Evolutionary conservation across 768 basidiomycete genomes (phyloP).

Genomic region (Cyclocybe aegerita): DNA sequence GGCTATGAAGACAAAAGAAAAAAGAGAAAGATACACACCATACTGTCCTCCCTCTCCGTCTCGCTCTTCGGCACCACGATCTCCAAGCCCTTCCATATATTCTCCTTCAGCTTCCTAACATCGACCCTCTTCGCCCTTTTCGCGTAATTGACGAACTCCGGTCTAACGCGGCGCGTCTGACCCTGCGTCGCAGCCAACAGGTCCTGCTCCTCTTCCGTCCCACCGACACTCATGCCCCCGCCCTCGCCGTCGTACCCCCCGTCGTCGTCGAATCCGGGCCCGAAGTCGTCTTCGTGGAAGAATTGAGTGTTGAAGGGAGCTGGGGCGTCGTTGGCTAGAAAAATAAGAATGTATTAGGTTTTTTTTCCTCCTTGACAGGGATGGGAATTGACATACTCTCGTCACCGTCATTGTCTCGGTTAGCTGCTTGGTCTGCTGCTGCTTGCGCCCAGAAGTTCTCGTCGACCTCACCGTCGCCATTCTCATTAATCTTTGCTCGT

Average conservation of each 20-base stretch:
- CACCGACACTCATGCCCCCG: slow-evolving; percentile 40
- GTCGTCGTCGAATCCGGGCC: slow-evolving; percentile 66
- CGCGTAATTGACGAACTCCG: slow-evolving; percentile 90
- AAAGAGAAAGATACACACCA: slow-evolving; percentile 49
- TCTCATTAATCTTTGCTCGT: slow-evolving; percentile 52
- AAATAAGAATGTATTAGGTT: neutral
- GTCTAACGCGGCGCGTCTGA: slow-evolving; percentile 75
- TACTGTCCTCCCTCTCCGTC: slow-evolving; percentile 37
- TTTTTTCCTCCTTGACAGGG: neutral
- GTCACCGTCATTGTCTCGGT: slow-evolving; percentile 47
- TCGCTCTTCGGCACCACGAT: slow-evolving; percentile 58
- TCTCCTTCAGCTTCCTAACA: slow-evolving; percentile 94
- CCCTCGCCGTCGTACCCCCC: slow-evolving; percentile 48
- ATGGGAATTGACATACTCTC: slow-evolving; percentile 48
- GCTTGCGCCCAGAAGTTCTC: slow-evolving; percentile 98
- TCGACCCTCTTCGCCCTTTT: slow-evolving; percentile 96
- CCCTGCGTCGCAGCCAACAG: slow-evolving; percentile 79
- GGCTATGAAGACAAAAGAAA: neutral
- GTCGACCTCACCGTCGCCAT: slow-evolving; percentile 86
- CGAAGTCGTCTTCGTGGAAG: slow-evolving; percentile 93
- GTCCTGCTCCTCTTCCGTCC: slow-evolving; percentile 76
- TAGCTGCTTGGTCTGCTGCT: slow-evolving; percentile 77
- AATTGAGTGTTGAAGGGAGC: slow-evolving; percentile 95
- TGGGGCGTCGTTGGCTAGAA: slow-evolving; percentile 47
- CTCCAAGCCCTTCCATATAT: slow-evolving; percentile 93